Evolutionary conservation across 2,329 filamentous ascomycete genomes (phyloP).

Genomic region (Neonectria neomacrospora): DNA sequence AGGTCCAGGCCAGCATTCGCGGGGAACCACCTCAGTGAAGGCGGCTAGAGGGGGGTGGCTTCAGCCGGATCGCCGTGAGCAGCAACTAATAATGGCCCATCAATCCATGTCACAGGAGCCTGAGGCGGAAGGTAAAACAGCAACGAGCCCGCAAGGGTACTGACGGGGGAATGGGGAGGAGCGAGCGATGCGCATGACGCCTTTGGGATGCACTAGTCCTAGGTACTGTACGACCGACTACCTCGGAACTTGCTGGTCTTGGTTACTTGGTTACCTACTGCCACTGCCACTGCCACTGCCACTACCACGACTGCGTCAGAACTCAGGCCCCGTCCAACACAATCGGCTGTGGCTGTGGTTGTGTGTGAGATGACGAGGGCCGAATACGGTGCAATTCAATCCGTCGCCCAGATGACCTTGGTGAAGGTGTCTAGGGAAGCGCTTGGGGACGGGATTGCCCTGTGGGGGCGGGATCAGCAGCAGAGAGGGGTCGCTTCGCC

Average conservation of each 20-base stretch:
- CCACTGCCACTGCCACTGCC: too few species aligned
- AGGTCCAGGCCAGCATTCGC: constrained; percentile 29
- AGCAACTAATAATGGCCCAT: constrained; percentile 7
- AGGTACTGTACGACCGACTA: not conserved
- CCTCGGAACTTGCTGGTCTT: constrained; percentile 3
- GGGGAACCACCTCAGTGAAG: constrained; percentile 35
- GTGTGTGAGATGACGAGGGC: constrained; percentile 5
- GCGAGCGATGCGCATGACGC: constrained; percentile 22
- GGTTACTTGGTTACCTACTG: not conserved
- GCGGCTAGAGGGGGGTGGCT: constrained; percentile 17
- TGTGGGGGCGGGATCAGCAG: constrained; percentile 7
- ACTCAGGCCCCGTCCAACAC: not conserved
- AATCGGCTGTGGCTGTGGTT: constrained; percentile 1
- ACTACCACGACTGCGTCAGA: not conserved
- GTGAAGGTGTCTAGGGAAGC: constrained; percentile 4
- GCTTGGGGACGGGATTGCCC: constrained; percentile 20
- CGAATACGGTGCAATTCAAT: not conserved
- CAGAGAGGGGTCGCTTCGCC: not conserved
- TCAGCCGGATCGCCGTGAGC: constrained; percentile 12
- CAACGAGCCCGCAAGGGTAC: not conserved
- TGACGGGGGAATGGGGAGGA: constrained; percentile 11
- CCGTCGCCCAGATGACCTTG: constrained; percentile 13
- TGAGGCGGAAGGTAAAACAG: constrained; percentile 12
- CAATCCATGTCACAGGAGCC: constrained; percentile 33
- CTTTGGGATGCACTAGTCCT: constrained; percentile 13